Conservation (phyloP, 257 asterid genomes). For the Rehmannia glutinosa region DNA sequence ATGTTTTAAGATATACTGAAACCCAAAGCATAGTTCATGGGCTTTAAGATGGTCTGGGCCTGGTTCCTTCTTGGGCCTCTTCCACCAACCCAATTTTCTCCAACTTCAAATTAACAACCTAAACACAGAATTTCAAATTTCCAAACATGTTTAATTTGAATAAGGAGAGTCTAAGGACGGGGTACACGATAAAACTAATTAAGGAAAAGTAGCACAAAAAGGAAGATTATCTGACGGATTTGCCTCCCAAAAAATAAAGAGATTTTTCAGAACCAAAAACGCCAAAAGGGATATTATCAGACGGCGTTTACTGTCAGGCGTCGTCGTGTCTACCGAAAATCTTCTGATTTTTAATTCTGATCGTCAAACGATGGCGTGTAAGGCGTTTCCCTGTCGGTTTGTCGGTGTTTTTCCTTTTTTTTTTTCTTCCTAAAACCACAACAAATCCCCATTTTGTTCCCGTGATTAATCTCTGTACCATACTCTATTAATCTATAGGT, state of each 20-base stretch:
- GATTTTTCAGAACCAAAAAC: neutral
- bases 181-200: neutral
- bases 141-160: too few species aligned
- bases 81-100: too few species aligned
- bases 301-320: conserved; percentile 40
- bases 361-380: conserved; percentile 38
- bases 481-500: neutral
- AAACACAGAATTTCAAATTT: too few species aligned
- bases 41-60: too few species aligned
- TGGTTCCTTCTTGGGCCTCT: too few species aligned
- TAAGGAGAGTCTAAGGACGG: neutral
- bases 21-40: too few species aligned
- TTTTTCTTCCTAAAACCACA: neutral
- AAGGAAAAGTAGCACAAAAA: neutral
- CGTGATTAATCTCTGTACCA: neutral
- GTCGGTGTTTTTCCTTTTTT: conserved; percentile 23
- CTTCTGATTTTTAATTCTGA: neutral
- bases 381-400: conserved; percentile 32
- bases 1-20: too few species aligned
- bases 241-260: neutral
- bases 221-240: conserved; percentile 15
- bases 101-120: too few species aligned
- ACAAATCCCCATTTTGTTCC: neutral
- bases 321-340: neutral
- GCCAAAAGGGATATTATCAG: conserved; percentile 14